These are phyloP conservation scores for Fusarium brevicatenulatum DNA, from an alignment of 2,329 filamentous ascomycete genomes.

Conservation along the genomic window DNA sequence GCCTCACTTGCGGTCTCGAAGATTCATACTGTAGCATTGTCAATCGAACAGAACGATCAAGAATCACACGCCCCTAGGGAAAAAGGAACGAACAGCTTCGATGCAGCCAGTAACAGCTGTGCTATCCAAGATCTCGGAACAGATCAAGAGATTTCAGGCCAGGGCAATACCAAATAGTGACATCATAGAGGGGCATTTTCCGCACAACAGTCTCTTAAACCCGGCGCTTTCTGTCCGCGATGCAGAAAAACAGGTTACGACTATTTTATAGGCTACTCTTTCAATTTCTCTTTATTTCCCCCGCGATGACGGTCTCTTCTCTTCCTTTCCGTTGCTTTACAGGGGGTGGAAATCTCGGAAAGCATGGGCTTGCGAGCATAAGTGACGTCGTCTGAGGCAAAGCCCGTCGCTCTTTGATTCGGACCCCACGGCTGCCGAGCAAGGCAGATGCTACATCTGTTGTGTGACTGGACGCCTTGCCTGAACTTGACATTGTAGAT, in stretches of 20 bases:
- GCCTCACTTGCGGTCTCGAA: background rate
- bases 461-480: conserved; percentile 7
- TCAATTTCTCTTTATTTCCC: background rate
- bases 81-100: background rate
- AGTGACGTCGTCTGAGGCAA: conserved; percentile 32
- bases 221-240: background rate
- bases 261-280: background rate
- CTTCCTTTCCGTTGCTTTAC: background rate
- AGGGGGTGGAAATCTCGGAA: conserved; percentile 7
- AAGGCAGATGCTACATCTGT: background rate
- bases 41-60: background rate
- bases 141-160: conserved; percentile 23
- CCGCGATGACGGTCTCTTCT: conserved; percentile 7
- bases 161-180: conserved; percentile 12
- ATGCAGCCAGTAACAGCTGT: conserved; percentile 2
- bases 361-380: background rate
- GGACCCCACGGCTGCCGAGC: background rate
- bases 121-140: conserved; percentile 34
- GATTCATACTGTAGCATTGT: conserved; percentile 12
- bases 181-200: conserved; percentile 29
- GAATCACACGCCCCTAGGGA: background rate
- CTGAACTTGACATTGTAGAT: conserved; percentile 3
- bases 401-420: background rate
- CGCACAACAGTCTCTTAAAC: background rate
- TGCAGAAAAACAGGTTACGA: conserved; percentile 32